Evolutionary conservation across 2,329 filamentous ascomycete genomes (phyloP), one percentile per base, ranked within the genome.

Genomic region (Blastomyces percursus): DNA sequence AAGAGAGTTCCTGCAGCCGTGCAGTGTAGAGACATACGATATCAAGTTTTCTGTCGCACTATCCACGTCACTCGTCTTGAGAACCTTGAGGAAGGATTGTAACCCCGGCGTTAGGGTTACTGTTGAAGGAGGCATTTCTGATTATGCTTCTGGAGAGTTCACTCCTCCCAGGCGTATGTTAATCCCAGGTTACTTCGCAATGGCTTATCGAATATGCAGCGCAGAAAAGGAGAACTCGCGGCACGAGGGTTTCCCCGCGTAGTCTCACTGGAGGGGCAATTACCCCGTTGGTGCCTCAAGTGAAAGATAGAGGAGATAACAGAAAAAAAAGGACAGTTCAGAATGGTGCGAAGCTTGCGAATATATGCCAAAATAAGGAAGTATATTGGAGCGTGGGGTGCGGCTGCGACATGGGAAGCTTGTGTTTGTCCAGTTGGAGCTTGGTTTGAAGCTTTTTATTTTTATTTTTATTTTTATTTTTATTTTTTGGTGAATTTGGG

Each of bases 1-100:
- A 48, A 19, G 2, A 6, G 19, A 11, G 21, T 27, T 50, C 30
- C 59, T 12, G n/a, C 40, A 65, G 48, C 50, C 60, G 57, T 46
- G 56, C 50, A 30, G 54, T 63, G 60, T 66, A 63, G 61, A 58
- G 64, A 77, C 85, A 73, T 77, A 95, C 91, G 89, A 90, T 69
- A 93, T 86, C 65, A 96, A 82, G 66, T 84, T 85, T 75, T 96
- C 91, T 67, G 95, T 87, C 9, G 90, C 92, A 51, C 87, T 84
- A 68, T 96, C 91, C 61, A 94, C 83, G 38, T 86, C 82, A 61
- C 85, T 86, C 44, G 83, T 82, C 73, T 90, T 93, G 66, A 96
- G 81, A 14, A 88, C 87, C 71, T 88, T 90, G 67, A 95, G 82
- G 70, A 91, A 94, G 58, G 87, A 88, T 56, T 86, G 84, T 66